These are phyloP conservation scores for Hebeloma cylindrosporum DNA, from an alignment of 768 basidiomycete genomes.

Conservation along the genomic window DNA sequence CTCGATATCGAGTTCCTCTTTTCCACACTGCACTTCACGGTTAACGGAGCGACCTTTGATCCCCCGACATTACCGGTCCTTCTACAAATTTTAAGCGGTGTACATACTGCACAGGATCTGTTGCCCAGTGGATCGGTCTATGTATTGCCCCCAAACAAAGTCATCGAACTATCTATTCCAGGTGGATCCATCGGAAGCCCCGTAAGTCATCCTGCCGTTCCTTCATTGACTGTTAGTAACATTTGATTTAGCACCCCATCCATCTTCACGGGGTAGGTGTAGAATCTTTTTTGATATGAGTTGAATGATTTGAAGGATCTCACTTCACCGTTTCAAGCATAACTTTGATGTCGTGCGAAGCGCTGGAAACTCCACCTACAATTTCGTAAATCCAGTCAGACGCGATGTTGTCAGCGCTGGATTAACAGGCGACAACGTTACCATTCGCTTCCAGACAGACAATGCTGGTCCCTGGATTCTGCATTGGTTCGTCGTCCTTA, in stretches of 20 bases:
- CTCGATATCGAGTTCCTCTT: conserved; percentile 31
- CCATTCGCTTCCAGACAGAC: conserved; percentile 60
- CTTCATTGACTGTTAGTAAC: background rate
- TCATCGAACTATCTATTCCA: conserved; percentile 49
- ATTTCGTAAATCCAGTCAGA: conserved; percentile 49
- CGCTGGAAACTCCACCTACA: conserved; percentile 36
- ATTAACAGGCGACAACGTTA: conserved; percentile 35
- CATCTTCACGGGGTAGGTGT: conserved; percentile 42
- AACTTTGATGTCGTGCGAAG: conserved; percentile 41
- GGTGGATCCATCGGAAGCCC: conserved; percentile 36
- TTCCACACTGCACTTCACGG: conserved; percentile 20
- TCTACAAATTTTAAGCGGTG: conserved; percentile 45
- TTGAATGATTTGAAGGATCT: background rate
- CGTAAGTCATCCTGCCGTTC: conserved; percentile 22
- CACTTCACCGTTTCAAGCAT: conserved; percentile 24
- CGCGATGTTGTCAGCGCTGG: conserved; percentile 40
- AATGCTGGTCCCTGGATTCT: conserved; percentile 59
- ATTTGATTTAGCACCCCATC: conserved; percentile 36
- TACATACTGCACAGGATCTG: conserved; percentile 32
- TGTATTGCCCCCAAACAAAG: conserved; percentile 39
- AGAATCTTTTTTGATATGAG: background rate
- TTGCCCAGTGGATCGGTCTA: conserved; percentile 44
- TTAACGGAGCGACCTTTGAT: conserved; percentile 36
- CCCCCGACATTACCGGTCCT: conserved; percentile 44
- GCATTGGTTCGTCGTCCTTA: conserved; percentile 27